Percentiles rank a stretch among this genome's conserved stretches.
These are phyloP conservation scores for Dothistroma septosporum DNA, from an alignment of 2,329 filamentous ascomycete species.

Conservation along the genomic window DNA sequence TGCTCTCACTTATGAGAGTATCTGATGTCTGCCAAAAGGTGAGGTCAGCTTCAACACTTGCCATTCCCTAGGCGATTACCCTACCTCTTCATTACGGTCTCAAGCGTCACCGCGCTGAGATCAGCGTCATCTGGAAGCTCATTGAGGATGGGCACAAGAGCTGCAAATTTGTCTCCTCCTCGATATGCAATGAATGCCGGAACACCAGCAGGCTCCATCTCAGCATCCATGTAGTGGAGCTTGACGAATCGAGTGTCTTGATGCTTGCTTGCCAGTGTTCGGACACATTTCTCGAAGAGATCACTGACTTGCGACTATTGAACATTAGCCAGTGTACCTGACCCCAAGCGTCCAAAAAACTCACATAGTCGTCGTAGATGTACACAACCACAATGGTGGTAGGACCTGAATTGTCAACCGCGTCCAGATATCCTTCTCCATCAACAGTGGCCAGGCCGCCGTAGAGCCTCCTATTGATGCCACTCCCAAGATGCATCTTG, in stretches of 20 bases:
- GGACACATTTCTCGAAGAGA: conserved; percentile 73
- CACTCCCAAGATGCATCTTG: conserved; percentile 46
- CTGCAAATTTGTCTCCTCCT: conserved; percentile 84
- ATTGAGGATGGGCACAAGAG: conserved; percentile 78
- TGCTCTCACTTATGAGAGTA: conserved; percentile 6
- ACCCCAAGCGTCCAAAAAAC: conserved; percentile 30
- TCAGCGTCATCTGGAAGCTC: conserved; percentile 66
- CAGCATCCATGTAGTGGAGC: conserved; percentile 84
- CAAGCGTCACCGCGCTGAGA: conserved; percentile 51
- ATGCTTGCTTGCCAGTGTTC: conserved; percentile 67
- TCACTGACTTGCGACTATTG: conserved; percentile 70
- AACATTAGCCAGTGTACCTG: conserved; percentile 13
- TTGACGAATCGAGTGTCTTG: conserved; percentile 79
- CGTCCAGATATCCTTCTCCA: conserved; percentile 88
- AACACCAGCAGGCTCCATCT: conserved; percentile 84
- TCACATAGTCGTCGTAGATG: conserved; percentile 82
- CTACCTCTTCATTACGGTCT: conserved; percentile 54
- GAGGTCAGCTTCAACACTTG: background rate
- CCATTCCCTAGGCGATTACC: background rate
- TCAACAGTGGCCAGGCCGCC: conserved; percentile 80
- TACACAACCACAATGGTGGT: conserved; percentile 88
- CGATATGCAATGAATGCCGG: conserved; percentile 87
- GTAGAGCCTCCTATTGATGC: conserved; percentile 61
- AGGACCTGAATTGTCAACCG: conserved; percentile 79
- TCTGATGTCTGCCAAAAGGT: conserved; percentile 8